Evolutionary conservation across 2,329 filamentous ascomycete species (phyloP), one percentile per base, ranked within the genome.

Genomic region (Aspergillus spinulosporus): DNA sequence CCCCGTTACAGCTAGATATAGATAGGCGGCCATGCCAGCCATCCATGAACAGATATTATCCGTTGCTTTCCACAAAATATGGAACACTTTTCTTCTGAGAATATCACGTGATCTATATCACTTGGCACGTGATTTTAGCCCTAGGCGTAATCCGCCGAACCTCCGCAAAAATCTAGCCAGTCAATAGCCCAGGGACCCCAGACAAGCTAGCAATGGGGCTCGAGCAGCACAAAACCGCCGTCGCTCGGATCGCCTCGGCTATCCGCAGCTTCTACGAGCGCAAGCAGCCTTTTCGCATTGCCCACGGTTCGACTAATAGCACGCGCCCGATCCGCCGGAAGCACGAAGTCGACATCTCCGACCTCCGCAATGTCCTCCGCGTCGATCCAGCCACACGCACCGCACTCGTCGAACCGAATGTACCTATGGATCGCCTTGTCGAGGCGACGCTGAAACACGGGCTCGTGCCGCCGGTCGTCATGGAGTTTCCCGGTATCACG

Each of bases 251-350:
- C 39, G 51, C 58, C 11, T 29, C 12, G 7, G 46, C 37, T 34
- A 57, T 60, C 45, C 58, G 58, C 48, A 48, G 47, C 34, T 84
- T 84, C 70, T 67, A 80, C 66, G 70, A 76, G 9, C 76, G 76
- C 44, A 72, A 80, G 53, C 74, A 81, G 66, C 82, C 86, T 2
- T 92, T 89, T 72, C 82, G 88, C n/a, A 86, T 92, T 67, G 88
- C 85, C 64, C 88, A 92, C 73, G 89, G 89, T 58, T 85, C 87
- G 0, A 91, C 88, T 28, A 91, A 90, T 74, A 89, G 85, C 72
- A 92, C 89, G 39, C 85, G 89, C 5, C 80, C 81, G 28, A 79
- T 79, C 5, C 73, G 76, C 15, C 78, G 62, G 49, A 59, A 53
- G 4, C 47, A 55, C 37, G 51, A 60, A 67, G 83, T 82, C 64